Base-by-base conservation (phyloP, 176 grass and related monocot genomes). In the Pontederia paniculata region DNA sequence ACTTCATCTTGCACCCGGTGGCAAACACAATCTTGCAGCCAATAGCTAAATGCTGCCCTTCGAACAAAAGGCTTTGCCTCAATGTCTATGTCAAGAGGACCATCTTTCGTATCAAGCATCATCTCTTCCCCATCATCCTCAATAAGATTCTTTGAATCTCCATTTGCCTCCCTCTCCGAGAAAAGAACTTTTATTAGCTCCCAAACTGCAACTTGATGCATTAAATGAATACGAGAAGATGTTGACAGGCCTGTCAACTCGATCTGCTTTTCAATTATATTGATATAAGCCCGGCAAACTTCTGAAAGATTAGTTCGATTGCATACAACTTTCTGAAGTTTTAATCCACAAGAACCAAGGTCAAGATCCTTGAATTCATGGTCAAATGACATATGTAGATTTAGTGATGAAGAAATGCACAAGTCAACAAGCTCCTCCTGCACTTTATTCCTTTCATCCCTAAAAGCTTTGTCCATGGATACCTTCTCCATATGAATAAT, bases 21-120 rank as follows among this genome's bases (percentile, higher is more conserved):
- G 63, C 80, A 85, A 66, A 90, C 83, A 69, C 82, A 79, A 52
- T 97, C 93, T 64, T 90, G 86, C 28, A 90, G 70, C 83, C 83
- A 88, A 70, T 74, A 87, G 82, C 80, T 84, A 37, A 97, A 98
- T 23, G 80, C 74, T 65, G 93, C 93, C 84, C 93, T 87, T 66
- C 82, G 81, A 53, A 73, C 69, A 55, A 91, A 87, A 45, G 83
- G 83, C 21, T 86, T 71, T 52, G 93, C 83, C 50, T 87, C 79
- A 76, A 58, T 72, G 57, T 97, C 93, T 46, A 86, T 83, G 53
- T 79, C 70, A 22, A 66, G 44, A 78, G 75, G 70, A 22, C 64
- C 57, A 70, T 85, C 81, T 74, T 88, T 89, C 61, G 60, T 90
- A 70, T 97, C 93, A 46, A 88, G 74, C 71, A 84, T 63, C 93